Conservation (phyloP, 768 basidiomycete genomes). For the Myochromella boudieri region DNA sequence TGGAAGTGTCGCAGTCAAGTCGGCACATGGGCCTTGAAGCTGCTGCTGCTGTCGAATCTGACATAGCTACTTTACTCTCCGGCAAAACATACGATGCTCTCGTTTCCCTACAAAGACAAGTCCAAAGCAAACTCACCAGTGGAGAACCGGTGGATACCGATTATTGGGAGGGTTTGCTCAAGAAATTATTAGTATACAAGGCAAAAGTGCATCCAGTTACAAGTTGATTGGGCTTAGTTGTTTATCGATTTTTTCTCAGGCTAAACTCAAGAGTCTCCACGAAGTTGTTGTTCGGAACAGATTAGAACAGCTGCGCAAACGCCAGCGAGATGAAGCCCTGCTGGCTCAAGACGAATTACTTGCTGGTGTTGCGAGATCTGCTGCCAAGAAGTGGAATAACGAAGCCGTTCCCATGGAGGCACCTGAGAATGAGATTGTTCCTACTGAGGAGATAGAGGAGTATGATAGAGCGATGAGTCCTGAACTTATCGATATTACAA, state of each 20-base stretch:
- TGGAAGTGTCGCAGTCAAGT: conserved; percentile 71
- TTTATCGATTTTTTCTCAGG: conserved; percentile 42
- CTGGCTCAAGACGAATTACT: conserved; percentile 90
- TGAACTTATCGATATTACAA: conserved; percentile 66
- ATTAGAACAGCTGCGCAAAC: conserved; percentile 91
- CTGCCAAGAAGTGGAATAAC: conserved; percentile 36
- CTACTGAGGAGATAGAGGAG: conserved; percentile 69
- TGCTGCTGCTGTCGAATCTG: conserved; percentile 79
- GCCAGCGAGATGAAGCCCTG: conserved; percentile 93
- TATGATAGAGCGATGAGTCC: conserved; percentile 91
- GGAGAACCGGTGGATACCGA: conserved; percentile 96
- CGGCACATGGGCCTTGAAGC: conserved; percentile 67
- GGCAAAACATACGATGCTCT: conserved; percentile 89
- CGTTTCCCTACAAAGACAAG: conserved; percentile 75
- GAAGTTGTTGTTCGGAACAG: conserved; percentile 97
- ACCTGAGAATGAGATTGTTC: conserved; percentile 32
- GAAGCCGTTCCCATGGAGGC: conserved; percentile 34
- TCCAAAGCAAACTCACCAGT: conserved; percentile 85
- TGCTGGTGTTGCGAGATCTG: conserved; percentile 70
- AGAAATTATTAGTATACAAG: conserved; percentile 95
- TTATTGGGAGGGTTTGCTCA: conserved; percentile 94
- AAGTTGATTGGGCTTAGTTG: neutral
- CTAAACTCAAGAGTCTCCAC: conserved; percentile 88
- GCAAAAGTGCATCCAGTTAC: conserved; percentile 82
- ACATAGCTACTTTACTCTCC: conserved; percentile 76